phyloP scores from a whole-genome alignment of 2,329 filamentous ascomycete genomes.

The Endocalyx cinctus region DNA sequence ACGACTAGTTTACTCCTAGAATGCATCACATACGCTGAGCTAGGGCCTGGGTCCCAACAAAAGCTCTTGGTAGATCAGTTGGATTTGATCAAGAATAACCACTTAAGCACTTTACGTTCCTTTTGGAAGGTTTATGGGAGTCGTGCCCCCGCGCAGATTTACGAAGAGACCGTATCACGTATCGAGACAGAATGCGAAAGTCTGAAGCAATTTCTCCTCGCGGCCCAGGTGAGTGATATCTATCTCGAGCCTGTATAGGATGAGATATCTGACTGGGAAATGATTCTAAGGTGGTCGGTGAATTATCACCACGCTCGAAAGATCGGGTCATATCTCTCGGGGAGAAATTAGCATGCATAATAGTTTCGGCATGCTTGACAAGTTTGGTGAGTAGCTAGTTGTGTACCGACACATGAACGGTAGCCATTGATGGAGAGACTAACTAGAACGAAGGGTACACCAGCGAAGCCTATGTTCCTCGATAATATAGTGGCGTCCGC shows the following conservation, averaged over 20 bases:
- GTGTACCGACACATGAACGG: no score
- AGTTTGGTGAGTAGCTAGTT: slow-evolving; percentile 21
- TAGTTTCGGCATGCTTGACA: slow-evolving; percentile 24
- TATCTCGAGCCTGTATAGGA: not conserved
- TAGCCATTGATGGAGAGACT: no score
- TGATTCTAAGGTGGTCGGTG: slow-evolving; percentile 34
- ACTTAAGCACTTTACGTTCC: slow-evolving; percentile 35
- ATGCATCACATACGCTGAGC: slow-evolving; percentile 21
- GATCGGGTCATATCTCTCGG: slow-evolving; percentile 44
- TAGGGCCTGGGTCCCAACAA: slow-evolving; percentile 13
- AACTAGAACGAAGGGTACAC: slow-evolving; percentile 15
- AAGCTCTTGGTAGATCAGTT: slow-evolving; percentile 45
- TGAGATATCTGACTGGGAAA: slow-evolving; percentile 8
- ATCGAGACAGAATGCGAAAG: slow-evolving; percentile 45
- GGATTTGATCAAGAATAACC: slow-evolving; percentile 44
- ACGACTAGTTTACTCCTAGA: slow-evolving; percentile 44
- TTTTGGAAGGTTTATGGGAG: no score
- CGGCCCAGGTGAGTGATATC: slow-evolving; percentile 38
- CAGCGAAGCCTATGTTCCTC: slow-evolving; percentile 19
- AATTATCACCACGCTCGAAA: slow-evolving; percentile 45
- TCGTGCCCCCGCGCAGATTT: slow-evolving; percentile 25
- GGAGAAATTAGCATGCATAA: slow-evolving; percentile 28
- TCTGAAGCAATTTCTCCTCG: slow-evolving; percentile 45
- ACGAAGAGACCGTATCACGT: slow-evolving; percentile 33
- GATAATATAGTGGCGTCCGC: slow-evolving; percentile 22